phyloP scores from a whole-genome alignment of 495 filamentous ascomycete species.

The Clavariopsis aquatica region DNA sequence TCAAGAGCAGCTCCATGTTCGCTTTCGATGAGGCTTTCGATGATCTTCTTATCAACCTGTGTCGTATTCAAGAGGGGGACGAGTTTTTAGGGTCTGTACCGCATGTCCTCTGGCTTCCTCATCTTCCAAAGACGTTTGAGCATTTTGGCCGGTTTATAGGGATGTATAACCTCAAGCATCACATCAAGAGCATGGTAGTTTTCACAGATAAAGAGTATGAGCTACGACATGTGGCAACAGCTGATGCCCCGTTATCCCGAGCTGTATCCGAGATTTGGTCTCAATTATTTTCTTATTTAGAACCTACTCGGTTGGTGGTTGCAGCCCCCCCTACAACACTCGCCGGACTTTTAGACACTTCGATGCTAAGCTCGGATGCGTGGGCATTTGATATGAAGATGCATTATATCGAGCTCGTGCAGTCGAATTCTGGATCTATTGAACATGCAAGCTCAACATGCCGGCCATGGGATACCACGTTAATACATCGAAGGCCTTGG shows the following conservation, averaged over 20 bases:
- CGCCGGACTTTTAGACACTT: slow-evolving; percentile 27
- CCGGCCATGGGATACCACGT: slow-evolving; percentile 19
- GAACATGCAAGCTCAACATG: slow-evolving; percentile 3
- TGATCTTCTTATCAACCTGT: slow-evolving; percentile 28
- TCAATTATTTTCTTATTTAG: slow-evolving; percentile 26
- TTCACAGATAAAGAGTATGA: slow-evolving; percentile 32
- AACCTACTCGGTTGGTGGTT: slow-evolving; percentile 27
- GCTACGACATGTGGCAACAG: slow-evolving; percentile 19
- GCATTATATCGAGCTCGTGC: slow-evolving; percentile 36
- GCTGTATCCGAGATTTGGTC: slow-evolving; percentile 31
- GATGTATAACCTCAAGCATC: slow-evolving; percentile 18
- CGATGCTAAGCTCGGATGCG: slow-evolving; percentile 30
- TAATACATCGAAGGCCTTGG: slow-evolving; percentile 34
- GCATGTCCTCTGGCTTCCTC: slow-evolving; percentile 27
- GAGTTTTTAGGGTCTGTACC: slow-evolving; percentile 20
- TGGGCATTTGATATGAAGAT: slow-evolving; percentile 39
- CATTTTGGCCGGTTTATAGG: slow-evolving; percentile 20
- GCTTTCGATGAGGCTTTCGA: slow-evolving; percentile 30
- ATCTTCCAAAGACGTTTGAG: slow-evolving; percentile 20
- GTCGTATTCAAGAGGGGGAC: slow-evolving; percentile 27
- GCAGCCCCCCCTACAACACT: slow-evolving; percentile 33
- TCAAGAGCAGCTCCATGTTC: slow-evolving; percentile 26
- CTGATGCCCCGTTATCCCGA: slow-evolving; percentile 15
- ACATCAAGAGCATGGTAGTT: slow-evolving; percentile 30
- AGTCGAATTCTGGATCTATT: not conserved